Evolutionary conservation across 441 rosid genomes (phyloP).

Genomic region (Sinapis alba): DNA sequence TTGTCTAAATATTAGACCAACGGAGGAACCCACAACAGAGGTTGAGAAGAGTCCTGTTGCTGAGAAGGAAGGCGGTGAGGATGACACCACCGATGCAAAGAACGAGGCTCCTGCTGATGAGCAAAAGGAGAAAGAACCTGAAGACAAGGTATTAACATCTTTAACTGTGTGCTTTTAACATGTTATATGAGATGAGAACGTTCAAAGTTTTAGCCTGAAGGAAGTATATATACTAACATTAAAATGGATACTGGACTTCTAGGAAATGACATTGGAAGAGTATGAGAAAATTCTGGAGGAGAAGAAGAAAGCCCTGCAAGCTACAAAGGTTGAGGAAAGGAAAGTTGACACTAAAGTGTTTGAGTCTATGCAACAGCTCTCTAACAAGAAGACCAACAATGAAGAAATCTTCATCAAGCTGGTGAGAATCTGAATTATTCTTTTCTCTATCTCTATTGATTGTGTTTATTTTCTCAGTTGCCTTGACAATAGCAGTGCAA

Average conservation of each 20-base stretch:
- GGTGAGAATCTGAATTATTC: conserved; percentile 9
- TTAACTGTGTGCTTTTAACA: neutral
- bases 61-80: conserved; percentile 38
- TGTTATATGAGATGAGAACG: neutral
- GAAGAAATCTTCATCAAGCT: conserved; percentile 41
- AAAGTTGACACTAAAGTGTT: conserved; percentile 66
- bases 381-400: conserved; percentile 36
- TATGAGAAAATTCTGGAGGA: conserved; percentile 86
- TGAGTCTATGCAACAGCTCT: conserved; percentile 43
- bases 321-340: conserved; percentile 71
- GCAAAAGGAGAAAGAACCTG: conserved; percentile 33
- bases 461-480: neutral
- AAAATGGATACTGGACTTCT: neutral
- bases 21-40: conserved; percentile 32
- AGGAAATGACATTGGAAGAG: conserved; percentile 97
- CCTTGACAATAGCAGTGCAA: neutral
- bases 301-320: conserved; percentile 76
- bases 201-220: no score
- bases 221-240: neutral
- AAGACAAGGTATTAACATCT: conserved; percentile 15
- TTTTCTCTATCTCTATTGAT: neutral
- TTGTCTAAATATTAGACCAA: conserved; percentile 7
- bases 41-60: conserved; percentile 32
- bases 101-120: conserved; percentile 25
- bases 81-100: conserved; percentile 31